Conservation (phyloP, 345 rosid species). For the Rhizophora apiculata region DNA sequence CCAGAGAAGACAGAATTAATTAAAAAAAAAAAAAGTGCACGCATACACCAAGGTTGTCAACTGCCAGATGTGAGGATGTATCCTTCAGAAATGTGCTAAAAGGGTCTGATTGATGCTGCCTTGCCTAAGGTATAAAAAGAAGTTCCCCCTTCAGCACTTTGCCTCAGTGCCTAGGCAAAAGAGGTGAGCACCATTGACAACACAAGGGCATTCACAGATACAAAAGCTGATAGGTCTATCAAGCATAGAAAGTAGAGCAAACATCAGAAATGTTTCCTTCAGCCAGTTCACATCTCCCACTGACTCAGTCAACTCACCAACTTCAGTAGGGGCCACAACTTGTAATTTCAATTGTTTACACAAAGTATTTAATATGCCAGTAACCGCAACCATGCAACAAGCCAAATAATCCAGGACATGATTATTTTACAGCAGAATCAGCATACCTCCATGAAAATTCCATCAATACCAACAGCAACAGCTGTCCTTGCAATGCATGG, state of each 20-base stretch:
- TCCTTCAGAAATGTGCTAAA: too few species aligned
- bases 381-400: background rate
- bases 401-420: background rate
- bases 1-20: background rate
- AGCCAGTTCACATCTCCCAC: too few species aligned
- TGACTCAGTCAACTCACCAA: background rate
- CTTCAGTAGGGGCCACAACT: background rate
- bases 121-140: too few species aligned
- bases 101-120: too few species aligned
- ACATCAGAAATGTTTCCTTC: background rate
- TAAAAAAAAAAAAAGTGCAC: too few species aligned
- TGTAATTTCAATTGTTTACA: background rate
- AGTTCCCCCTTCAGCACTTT: too few species aligned
- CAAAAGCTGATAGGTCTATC: background rate
- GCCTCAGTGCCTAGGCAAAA: too few species aligned
- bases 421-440: slow-evolving; percentile 11
- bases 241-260: background rate
- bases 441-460: slow-evolving; percentile 96
- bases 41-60: too few species aligned
- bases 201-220: too few species aligned
- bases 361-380: background rate
- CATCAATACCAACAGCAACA: slow-evolving; percentile 94
- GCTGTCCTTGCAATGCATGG: slow-evolving; percentile 98
- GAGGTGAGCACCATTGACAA: too few species aligned
- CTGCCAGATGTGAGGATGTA: too few species aligned